Evolutionary conservation across 805 yeast species (phyloP).

Genomic region (Starmerella vaccinii): DNA sequence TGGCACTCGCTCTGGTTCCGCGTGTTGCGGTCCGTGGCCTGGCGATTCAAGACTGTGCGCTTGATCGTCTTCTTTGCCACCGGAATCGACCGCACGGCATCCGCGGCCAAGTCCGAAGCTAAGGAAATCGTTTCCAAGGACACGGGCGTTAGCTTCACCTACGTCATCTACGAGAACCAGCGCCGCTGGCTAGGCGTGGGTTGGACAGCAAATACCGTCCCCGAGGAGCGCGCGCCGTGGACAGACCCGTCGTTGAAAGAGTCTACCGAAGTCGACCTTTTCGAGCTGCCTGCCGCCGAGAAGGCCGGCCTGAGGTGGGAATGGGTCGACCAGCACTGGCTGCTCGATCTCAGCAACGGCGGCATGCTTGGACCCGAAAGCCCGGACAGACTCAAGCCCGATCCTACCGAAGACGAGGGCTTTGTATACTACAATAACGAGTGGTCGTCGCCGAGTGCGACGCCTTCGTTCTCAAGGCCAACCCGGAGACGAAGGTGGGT

Average conservation of each 20-base stretch:
- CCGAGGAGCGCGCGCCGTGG: conserved; percentile 94
- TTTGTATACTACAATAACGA: conserved; percentile 83
- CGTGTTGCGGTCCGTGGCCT: conserved; percentile 69
- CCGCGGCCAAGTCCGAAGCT: not conserved
- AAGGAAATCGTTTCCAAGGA: not conserved
- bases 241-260: conserved; percentile 92
- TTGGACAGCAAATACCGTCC: conserved; percentile 85
- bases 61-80: conserved; percentile 69
- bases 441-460: conserved; percentile 85
- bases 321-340: conserved; percentile 93
- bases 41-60: conserved; percentile 71
- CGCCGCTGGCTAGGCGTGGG: conserved; percentile 97
- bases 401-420: conserved; percentile 71
- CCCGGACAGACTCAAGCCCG: conserved; percentile 30
- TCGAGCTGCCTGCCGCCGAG: conserved; percentile 66
- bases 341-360: conserved; percentile 78
- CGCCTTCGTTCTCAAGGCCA: conserved; percentile 78
- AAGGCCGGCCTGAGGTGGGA: conserved; percentile 72
- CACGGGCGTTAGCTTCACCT: conserved; percentile 47
- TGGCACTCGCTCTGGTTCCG: conserved; percentile 82
- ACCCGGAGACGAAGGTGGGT: conserved; percentile 95
- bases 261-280: conserved; percentile 61
- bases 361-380: conserved; percentile 36
- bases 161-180: conserved; percentile 87
- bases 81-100: conserved; percentile 40